Evolutionary conservation across 1,139 yeast species (phyloP), one percentile per base, ranked within the genome.

Genomic region (Lodderomyces margitis): DNA sequence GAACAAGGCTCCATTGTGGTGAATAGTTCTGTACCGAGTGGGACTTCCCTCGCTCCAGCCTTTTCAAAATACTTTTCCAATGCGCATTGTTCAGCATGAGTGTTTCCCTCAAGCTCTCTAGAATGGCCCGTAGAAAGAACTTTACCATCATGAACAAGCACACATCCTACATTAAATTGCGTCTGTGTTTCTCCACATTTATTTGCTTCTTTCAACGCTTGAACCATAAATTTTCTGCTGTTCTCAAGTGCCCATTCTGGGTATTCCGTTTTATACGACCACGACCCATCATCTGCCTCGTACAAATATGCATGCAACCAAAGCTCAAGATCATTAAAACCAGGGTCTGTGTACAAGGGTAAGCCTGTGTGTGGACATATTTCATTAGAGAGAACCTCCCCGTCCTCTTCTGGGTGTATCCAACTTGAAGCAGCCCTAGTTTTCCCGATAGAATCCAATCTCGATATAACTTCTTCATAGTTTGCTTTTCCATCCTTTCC

Each of bases 1-100:
- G 95, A 83, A 58, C 99, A 94, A 0, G 99, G 99, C 56, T 94
- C 99, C 98, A 94, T 94, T 0, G 98, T 87, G 0, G 98, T 92
- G 61, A 87, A 94, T 10, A 92, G 64, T 34, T 85, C 88, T 0
- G 95, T 80, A 0, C 96, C 96, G 14, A 56, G 58, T 0, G 98
- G 97, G 1, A 88, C 71, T 4, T 67, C 68, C 4, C 58, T 50
- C 1, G 55, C 51, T 2, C 78, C 76, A 1, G 59, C 52, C 23
- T 57, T 46, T 2, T 54, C 45, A 43, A 72, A 80, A 52, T 83
- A 85, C 59, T 94, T 94, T 36, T 83, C 86, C 44, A 94, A 61
- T 0, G 97, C 97, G 67, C 95, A 85, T 57, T 94, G 97, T 57
- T 94, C 99, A 2, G 98, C 98, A 61, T 94, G 99, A 0, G 99